Base-by-base conservation (phyloP, 2,329 filamentous ascomycete genomes). In the Septoria petroselini region DNA sequence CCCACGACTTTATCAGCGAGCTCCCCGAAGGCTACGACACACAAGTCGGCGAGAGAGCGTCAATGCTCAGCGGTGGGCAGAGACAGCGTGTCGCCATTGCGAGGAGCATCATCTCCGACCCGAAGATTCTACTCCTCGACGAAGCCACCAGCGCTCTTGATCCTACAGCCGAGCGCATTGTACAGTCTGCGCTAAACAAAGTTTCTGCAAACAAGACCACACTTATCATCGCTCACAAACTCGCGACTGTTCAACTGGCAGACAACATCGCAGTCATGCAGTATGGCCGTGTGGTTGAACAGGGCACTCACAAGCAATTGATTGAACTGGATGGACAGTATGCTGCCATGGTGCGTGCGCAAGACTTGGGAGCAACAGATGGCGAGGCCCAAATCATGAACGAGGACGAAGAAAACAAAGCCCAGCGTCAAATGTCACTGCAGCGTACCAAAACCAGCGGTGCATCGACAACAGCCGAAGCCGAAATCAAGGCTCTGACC, bases 221-320 rank as follows among this genome's bases (percentile, higher is more conserved):
- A 1, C 53, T 70, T 1, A 60, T 70, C 2, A 74, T 75, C 47
- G 72, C 73, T 0, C 73, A 76, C 54, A 69, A 70, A 39, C 63
- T 76, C 6, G 66, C 72, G 0, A 76, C 73, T 0, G 66, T 75
- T 12, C 67, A 63, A 41, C 60, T 58, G n/a, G 73, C 73, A 3
- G 70, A 75, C 57, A 71, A 71, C 37, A 75, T 76, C 18, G 67
- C 68, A 3, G 73, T 76, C 11, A 70, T 76, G 61, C 56, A 64
- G n/a, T 61, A 69, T 18, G 74, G 74, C 2, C 57, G 56, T 11
- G 63, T 76, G 8, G 58, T 73, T 4, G 74, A 76, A 55, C 67
- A 73, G 61, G 74, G 74, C 1, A 70, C 61, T 2, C 73, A 75
- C 52, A 51, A 60, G 4, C 60, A 69, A 9, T 59, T 76, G 2